Percentiles rank a stretch among this genome's conserved stretches.
phyloP scores from a whole-genome alignment of 495 filamentous ascomycete genomes.

The Baudoinia panamericana region DNA sequence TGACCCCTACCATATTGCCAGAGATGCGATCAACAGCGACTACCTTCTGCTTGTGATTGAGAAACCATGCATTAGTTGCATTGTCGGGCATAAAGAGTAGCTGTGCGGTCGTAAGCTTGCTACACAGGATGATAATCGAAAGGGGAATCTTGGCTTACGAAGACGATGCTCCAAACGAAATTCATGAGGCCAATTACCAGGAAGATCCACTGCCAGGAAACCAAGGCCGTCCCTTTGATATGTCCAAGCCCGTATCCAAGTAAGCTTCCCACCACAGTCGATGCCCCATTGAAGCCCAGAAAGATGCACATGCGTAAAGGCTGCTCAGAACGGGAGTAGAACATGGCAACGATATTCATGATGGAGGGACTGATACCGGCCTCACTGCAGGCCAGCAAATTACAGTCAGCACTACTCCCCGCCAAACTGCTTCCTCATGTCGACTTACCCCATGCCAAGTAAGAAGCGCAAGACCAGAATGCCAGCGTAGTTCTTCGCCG shows the following conservation, averaged over 20 bases:
- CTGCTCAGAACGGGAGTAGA: slow-evolving; percentile 12
- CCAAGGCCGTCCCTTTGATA: background rate
- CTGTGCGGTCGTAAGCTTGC: background rate
- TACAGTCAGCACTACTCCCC: no score
- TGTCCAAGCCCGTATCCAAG: slow-evolving; percentile 11
- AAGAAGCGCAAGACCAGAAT: slow-evolving; percentile 11
- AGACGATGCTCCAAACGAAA: slow-evolving; percentile 13
- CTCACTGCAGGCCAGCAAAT: no score
- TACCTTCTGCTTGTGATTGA: slow-evolving; percentile 13
- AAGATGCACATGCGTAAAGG: slow-evolving; percentile 19
- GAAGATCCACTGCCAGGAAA: slow-evolving; percentile 16
- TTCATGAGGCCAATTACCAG: slow-evolving; percentile 13
- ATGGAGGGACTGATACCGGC: slow-evolving; percentile 10
- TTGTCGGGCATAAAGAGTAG: slow-evolving; percentile 9
- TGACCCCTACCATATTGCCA: slow-evolving; percentile 13
- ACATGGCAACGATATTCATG: slow-evolving; percentile 14
- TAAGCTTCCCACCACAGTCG: slow-evolving; percentile 4
- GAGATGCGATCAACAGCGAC: slow-evolving; percentile 13
- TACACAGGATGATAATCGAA: background rate
- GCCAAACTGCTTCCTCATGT: no score
- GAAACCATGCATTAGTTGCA: slow-evolving; percentile 2
- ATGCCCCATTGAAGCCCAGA: slow-evolving; percentile 19
- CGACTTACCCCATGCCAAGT: slow-evolving; percentile 10
- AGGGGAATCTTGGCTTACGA: background rate
- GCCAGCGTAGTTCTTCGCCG: slow-evolving; percentile 5